Percentiles rank a stretch among this genome's conserved stretches.
These are phyloP conservation scores for Boletus pseudopeckii DNA, from an alignment of 768 basidiomycete genomes.

Conservation along the genomic window DNA sequence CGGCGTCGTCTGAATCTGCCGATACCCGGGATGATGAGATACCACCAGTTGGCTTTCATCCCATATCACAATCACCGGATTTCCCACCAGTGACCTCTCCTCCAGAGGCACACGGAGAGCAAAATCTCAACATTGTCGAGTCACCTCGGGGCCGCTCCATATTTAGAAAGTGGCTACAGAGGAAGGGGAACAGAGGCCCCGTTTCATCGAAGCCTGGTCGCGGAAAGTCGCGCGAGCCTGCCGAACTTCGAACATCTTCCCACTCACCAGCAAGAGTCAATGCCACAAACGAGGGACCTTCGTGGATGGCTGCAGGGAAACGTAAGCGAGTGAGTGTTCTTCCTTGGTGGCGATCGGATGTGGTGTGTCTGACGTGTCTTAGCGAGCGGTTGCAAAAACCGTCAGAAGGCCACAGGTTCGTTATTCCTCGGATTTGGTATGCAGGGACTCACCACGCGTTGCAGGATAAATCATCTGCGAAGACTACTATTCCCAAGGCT, in stretches of 20 bases:
- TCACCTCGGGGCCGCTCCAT: neutral
- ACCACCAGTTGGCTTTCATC: neutral
- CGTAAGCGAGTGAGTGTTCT: neutral
- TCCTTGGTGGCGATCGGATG: too few relatives aligned
- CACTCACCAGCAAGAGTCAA: neutral
- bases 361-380: neutral
- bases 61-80: neutral
- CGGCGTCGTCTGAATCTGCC: neutral
- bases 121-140: too few relatives aligned
- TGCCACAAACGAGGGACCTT: neutral
- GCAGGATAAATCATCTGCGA: neutral
- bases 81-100: neutral
- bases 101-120: too few relatives aligned
- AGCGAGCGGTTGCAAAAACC: neutral
- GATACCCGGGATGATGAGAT: neutral
- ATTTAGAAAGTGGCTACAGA: neutral
- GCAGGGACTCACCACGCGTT: neutral
- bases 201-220: too few relatives aligned
- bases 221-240: neutral
- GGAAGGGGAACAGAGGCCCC: neutral
- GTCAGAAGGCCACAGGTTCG: neutral
- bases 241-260: neutral
- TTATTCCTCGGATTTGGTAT: neutral
- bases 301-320: neutral
- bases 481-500: neutral